Conservation (phyloP, 2,329 filamentous ascomycete genomes). For the Colletotrichum tamarilloi region DNA sequence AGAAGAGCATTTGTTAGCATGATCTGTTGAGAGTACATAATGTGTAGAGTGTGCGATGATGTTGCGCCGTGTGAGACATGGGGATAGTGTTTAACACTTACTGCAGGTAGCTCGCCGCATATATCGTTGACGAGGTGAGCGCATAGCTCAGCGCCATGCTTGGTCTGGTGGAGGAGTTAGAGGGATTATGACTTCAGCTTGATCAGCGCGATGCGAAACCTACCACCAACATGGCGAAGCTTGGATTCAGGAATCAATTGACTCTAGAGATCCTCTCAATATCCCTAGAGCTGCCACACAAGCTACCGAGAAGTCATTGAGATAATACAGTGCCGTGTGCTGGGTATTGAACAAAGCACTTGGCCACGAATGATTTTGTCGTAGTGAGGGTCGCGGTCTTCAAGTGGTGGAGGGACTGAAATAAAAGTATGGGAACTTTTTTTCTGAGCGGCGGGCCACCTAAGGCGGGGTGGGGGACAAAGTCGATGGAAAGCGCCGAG, state of each 20-base stretch:
- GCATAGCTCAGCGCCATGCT: conserved; percentile 88
- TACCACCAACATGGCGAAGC: conserved; percentile 57
- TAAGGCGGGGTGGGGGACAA: conserved; percentile 35
- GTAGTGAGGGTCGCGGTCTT: conserved; percentile 20
- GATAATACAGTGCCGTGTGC: conserved; percentile 32
- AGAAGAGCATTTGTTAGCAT: conserved; percentile 24
- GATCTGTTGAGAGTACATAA: background rate
- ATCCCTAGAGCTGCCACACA: conserved; percentile 79
- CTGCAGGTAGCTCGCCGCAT: conserved; percentile 91
- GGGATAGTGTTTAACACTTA: conserved; percentile 59
- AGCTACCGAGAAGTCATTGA: conserved; percentile 78
- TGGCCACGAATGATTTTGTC: conserved; percentile 3
- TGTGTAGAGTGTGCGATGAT: conserved; percentile 30
- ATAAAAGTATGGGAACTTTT: conserved; percentile 32
- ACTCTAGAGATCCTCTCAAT: conserved; percentile 82
- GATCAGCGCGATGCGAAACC: conserved; percentile 44
- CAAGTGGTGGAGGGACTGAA: background rate
- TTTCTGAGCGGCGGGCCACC: conserved; percentile 32
- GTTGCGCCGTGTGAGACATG: background rate
- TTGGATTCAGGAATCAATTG: conserved; percentile 58
- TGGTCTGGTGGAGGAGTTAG: conserved; percentile 58
- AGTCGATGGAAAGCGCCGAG: conserved; percentile 28
- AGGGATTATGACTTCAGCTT: background rate
- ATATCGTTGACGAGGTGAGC: conserved; percentile 88
- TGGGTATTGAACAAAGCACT: conserved; percentile 5